Evolutionary conservation across 2,329 filamentous ascomycete genomes (phyloP).

Genomic region (Sporothrix curviconia): DNA sequence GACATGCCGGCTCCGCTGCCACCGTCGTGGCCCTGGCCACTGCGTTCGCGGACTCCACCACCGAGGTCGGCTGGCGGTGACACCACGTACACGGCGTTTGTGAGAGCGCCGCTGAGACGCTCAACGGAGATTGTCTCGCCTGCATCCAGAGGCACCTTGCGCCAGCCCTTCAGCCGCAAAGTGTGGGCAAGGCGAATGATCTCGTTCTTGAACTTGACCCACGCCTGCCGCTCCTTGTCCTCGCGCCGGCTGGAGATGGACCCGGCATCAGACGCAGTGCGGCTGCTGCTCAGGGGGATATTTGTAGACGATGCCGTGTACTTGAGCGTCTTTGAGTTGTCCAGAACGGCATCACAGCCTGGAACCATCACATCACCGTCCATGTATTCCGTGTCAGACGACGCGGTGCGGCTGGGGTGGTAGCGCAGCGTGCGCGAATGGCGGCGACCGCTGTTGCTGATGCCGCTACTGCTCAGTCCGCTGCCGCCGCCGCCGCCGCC

Average conservation of each 20-base stretch:
- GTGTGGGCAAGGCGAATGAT: slow-evolving; percentile 87
- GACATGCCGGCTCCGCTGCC: neutral
- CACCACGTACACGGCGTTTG: slow-evolving; percentile 94
- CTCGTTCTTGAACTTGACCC: slow-evolving; percentile 85
- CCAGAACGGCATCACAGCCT: slow-evolving; percentile 73
- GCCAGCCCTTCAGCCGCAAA: slow-evolving; percentile 84
- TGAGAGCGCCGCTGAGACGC: slow-evolving; percentile 82
- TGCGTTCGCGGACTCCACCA: neutral
- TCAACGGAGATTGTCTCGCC: slow-evolving; percentile 64
- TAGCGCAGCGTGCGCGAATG: slow-evolving; percentile 26
- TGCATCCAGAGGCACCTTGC: slow-evolving; percentile 66
- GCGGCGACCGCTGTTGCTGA: slow-evolving; percentile 25
- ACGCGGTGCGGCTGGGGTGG: slow-evolving; percentile 45
- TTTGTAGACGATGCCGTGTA: slow-evolving; percentile 51
- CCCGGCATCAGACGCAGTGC: slow-evolving; percentile 35
- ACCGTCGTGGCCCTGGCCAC: neutral
- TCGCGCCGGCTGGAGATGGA: slow-evolving; percentile 39
- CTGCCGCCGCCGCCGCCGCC: neutral
- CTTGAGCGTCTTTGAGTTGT: slow-evolving; percentile 82
- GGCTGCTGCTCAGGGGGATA: slow-evolving; percentile 20
- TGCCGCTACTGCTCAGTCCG: neutral
- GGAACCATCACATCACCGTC: slow-evolving; percentile 82
- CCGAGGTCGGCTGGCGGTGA: slow-evolving; percentile 64
- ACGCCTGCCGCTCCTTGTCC: slow-evolving; percentile 66
- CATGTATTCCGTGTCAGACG: slow-evolving; percentile 78